These are phyloP conservation scores for Eustoma russellianum DNA, from an alignment of 257 asterid species.

Conservation along the genomic window DNA sequence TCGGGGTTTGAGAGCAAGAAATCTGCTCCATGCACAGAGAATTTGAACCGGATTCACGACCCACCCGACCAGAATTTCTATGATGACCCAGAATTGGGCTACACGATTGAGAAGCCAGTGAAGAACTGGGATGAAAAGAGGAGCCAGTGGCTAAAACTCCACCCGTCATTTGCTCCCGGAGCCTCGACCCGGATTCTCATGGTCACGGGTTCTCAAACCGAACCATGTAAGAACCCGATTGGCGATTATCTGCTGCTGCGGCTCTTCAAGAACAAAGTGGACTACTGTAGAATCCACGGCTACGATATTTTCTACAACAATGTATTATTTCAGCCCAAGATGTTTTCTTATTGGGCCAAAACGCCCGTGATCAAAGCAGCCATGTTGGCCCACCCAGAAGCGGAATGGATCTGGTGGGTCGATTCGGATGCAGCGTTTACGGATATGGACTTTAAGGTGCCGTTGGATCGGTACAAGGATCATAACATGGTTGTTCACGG, in stretches of 20 bases:
- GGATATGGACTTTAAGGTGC: conserved; percentile 85
- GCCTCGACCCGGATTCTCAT: conserved; percentile 44
- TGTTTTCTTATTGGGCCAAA: conserved; percentile 97
- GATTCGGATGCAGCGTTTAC: conserved; percentile 96
- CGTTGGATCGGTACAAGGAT: conserved; percentile 50
- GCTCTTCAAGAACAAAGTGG: conserved; percentile 89
- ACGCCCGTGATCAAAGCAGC: conserved; percentile 68
- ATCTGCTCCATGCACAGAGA: conserved; percentile 3
- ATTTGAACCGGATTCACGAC: conserved; percentile 27
- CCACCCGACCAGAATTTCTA: conserved; percentile 57
- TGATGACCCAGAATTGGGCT: conserved; percentile 63
- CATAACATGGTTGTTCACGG: conserved; percentile 83
- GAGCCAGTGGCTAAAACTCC: conserved; percentile 54
- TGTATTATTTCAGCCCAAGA: conserved; percentile 56
- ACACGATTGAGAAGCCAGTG: conserved; percentile 49
- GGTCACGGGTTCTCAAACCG: conserved; percentile 83
- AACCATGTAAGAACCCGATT: conserved; percentile 72
- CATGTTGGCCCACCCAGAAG: conserved; percentile 95
- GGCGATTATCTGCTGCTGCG: conserved; percentile 74
- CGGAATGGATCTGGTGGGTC: conserved; percentile 99
- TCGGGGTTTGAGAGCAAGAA: neutral
- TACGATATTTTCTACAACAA: conserved; percentile 85
- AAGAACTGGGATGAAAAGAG: conserved; percentile 79
- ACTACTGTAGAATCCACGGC: conserved; percentile 80
- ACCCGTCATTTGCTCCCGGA: conserved; percentile 56